These are phyloP conservation scores for Verbena officinalis DNA, from an alignment of 257 asterid genomes.

Conservation along the genomic window DNA sequence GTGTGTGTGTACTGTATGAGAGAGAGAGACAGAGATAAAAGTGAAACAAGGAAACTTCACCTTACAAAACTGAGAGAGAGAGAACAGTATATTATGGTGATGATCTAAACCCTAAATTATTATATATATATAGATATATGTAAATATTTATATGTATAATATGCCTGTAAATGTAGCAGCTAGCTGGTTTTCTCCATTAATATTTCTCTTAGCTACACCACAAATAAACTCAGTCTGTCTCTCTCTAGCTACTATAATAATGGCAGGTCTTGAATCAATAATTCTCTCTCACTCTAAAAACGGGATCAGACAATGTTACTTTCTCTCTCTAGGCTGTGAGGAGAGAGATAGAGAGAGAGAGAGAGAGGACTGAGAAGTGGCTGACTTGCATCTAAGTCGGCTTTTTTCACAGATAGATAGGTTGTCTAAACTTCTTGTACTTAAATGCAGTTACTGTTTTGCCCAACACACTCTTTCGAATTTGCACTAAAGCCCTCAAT, in stretches of 20 bases:
- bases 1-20: not conserved
- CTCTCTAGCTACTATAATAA: slow-evolving; percentile 28
- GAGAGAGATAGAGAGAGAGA: slow-evolving; percentile 2
- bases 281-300: slow-evolving; percentile 28
- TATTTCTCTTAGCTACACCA: not conserved
- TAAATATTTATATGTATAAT: too few relatives aligned
- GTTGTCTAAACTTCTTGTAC: slow-evolving; percentile 32
- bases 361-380: slow-evolving; percentile 22
- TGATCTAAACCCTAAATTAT: too few relatives aligned
- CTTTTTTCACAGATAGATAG: slow-evolving; percentile 51
- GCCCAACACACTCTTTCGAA: slow-evolving; percentile 28
- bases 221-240: not conserved
- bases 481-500: slow-evolving; percentile 39
- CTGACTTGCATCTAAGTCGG: slow-evolving; percentile 63
- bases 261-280: slow-evolving; percentile 40
- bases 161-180: slow-evolving; percentile 23
- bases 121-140: too few relatives aligned
- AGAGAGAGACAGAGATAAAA: not conserved
- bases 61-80: slow-evolving; percentile 10
- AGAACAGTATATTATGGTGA: too few relatives aligned
- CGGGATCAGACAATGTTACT: not conserved
- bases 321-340: slow-evolving; percentile 33
- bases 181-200: slow-evolving; percentile 30
- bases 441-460: slow-evolving; percentile 48
- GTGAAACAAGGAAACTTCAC: slow-evolving; percentile 7